Conservation (phyloP, 2,329 filamentous ascomycete genomes). For the Penicillium sclerotiorum region DNA sequence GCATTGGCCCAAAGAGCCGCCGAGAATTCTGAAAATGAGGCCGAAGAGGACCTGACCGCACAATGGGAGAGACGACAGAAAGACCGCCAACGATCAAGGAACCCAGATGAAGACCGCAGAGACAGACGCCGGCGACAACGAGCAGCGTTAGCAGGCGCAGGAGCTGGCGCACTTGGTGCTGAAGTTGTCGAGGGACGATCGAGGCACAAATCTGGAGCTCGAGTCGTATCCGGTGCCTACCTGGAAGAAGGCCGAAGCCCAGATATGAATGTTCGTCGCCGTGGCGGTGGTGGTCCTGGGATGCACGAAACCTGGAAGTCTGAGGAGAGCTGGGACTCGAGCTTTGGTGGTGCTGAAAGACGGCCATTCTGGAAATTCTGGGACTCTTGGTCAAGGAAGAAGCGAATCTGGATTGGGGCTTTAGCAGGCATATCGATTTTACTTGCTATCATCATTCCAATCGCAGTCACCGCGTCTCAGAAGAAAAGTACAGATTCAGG, state of each 20-base stretch:
- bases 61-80: not conserved
- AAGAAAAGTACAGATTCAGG: constrained; percentile 40
- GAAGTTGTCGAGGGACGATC: constrained; percentile 33
- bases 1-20: constrained; percentile 69
- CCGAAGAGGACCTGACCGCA: constrained; percentile 44
- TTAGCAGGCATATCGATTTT: constrained; percentile 58
- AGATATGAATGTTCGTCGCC: constrained; percentile 53
- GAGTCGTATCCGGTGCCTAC: constrained; percentile 70
- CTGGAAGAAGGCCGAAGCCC: constrained; percentile 65
- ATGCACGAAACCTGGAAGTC: constrained; percentile 56
- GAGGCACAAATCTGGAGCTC: constrained; percentile 54
- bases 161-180: constrained; percentile 16
- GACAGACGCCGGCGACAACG: constrained; percentile 28
- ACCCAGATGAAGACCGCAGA: constrained; percentile 29
- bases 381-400: constrained; percentile 36
- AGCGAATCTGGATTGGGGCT: constrained; percentile 55
- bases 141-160: constrained; percentile 23
- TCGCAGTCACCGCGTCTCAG: constrained; percentile 67
- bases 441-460: constrained; percentile 67
- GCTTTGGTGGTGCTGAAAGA: constrained; percentile 34
- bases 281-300: constrained; percentile 32
- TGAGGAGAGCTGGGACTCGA: constrained; percentile 38
- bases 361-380: constrained; percentile 39
- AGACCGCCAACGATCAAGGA: constrained; percentile 40
- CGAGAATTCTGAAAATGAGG: constrained; percentile 63